Percentiles rank a stretch among this genome's conserved stretches.
These are phyloP conservation scores for Colletotrichum nymphaeae DNA, from an alignment of 2,329 filamentous ascomycete genomes.

Conservation along the genomic window DNA sequence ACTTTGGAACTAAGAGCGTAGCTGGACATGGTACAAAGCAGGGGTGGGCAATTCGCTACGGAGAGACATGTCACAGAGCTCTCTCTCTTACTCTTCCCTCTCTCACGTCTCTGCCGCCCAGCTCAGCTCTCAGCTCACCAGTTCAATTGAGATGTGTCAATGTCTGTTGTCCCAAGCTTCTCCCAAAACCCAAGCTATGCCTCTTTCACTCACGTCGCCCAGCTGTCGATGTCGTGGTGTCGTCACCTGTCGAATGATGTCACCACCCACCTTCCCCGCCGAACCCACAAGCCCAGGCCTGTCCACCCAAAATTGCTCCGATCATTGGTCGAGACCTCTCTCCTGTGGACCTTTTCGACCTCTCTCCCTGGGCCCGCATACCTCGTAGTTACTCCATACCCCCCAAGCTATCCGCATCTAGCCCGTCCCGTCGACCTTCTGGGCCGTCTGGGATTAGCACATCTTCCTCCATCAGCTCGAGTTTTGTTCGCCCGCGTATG, in stretches of 20 bases:
- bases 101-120: background rate
- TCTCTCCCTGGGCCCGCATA: constrained; percentile 21
- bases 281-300: constrained; percentile 17
- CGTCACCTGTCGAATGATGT: constrained; percentile 54
- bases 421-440: constrained; percentile 3
- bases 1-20: background rate
- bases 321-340: constrained; percentile 26
- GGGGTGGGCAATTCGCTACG: background rate
- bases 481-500: background rate
- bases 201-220: background rate
- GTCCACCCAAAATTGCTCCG: background rate
- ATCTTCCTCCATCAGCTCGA: background rate
- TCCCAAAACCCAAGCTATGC: constrained; percentile 1
- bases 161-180: constrained; percentile 5
- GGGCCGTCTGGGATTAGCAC: constrained; percentile 4
- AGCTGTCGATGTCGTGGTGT: constrained; percentile 39
- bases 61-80: constrained; percentile 1
- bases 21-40: constrained; percentile 1
- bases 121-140: background rate
- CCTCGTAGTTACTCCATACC: background rate
- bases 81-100: background rate
- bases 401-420: constrained; percentile 24
- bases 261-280: constrained; percentile 46
- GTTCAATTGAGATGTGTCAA: background rate
- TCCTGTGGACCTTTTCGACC: background rate